These are phyloP conservation scores for Kandelia obovata DNA, from an alignment of 345 rosid species.

Conservation along the genomic window DNA sequence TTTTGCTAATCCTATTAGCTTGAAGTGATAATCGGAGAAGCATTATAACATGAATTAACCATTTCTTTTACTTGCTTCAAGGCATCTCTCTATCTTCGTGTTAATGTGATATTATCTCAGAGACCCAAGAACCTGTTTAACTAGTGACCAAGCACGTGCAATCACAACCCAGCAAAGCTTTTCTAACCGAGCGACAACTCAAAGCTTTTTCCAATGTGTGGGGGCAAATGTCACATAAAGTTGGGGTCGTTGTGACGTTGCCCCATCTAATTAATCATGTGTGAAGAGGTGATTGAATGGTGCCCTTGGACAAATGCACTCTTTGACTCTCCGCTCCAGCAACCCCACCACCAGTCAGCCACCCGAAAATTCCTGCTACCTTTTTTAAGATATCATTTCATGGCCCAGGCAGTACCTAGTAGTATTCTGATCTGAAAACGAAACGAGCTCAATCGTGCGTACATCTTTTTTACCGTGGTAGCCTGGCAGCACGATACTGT, in stretches of 20 bases:
- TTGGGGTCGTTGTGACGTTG: background rate
- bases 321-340: no score
- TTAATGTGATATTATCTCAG: background rate
- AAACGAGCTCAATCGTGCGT: background rate
- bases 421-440: background rate
- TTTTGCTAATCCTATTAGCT: background rate
- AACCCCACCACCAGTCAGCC: background rate
- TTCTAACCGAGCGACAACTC: conserved; percentile 4
- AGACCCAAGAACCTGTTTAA: background rate
- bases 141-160: conserved; percentile 17
- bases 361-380: background rate
- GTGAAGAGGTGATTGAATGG: conserved; percentile 1
- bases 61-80: conserved; percentile 3
- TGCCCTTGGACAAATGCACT: conserved; percentile 6
- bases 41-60: background rate
- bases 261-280: background rate
- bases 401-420: background rate
- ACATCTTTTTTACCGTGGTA: background rate
- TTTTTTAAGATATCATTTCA: background rate
- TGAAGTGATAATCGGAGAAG: no score
- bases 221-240: background rate
- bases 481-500: no score
- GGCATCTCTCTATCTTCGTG: background rate
- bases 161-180: background rate
- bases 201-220: background rate